Evolutionary conservation across 2,329 filamentous ascomycete genomes (phyloP), one percentile per base, ranked within the genome.

Genomic region (Alternaria angustiovoidea): DNA sequence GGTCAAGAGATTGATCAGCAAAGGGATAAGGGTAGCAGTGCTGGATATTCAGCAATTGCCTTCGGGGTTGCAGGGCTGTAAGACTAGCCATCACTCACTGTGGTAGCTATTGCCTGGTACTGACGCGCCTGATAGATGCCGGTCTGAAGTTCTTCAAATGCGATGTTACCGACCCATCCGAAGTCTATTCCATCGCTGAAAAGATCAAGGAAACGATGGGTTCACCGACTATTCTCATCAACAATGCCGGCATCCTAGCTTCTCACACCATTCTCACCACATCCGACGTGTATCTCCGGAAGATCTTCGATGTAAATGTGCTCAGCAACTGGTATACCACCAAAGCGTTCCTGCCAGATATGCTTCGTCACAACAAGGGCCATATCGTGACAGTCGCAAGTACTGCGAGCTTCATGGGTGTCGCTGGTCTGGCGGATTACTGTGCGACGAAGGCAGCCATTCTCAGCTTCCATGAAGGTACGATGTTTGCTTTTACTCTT

Each of bases 321-420:
- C 64, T 79, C 5, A 75, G 70, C 52, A 74, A 79, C 51, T 79
- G 69, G 66, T 70, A 67, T n/a, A 76, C 72, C 0, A 65, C 70
- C 47, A 70, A 74, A 32, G 76, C 71, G 0, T 79, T 79, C 59
- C 59, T 79, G 7, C 77, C 77, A 3, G 67, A 69, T 46, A 79
- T 79, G 77, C 68, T 79, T 20, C 53, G 61, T 3, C 53, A 65
- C 18, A 73, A 78, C 57, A 81, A 69, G 72, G 86, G 86, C 3
- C 86, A 88, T 62, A 78, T 88, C 30, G 79, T 88, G 11, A 86
- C 84, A 0, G 79, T 88, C 14, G 85, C 86, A 3, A 85, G 82
- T 59, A 78, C 83, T 68, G 84, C 84, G 9, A 83, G 81, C 36
- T 87, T 84, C 66, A 58, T 85, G 5, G 75, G 77, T 0, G 63